phyloP scores from a whole-genome alignment of 2,329 filamentous ascomycete genomes.

The Aspergillus intermedius region DNA sequence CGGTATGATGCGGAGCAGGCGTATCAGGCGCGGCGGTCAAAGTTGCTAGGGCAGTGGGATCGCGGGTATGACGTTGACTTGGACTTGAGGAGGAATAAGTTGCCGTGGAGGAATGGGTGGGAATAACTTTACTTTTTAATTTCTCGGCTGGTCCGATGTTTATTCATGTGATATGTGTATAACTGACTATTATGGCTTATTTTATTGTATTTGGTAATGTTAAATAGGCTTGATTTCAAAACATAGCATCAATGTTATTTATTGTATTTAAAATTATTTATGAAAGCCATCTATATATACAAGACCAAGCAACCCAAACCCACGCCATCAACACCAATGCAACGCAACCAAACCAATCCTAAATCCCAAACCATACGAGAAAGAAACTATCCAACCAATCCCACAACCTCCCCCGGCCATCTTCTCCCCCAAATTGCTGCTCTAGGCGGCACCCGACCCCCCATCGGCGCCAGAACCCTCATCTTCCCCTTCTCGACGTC shows the following conservation, averaged over 20 bases:
- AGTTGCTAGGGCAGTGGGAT: slow-evolving; percentile 52
- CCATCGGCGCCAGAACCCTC: slow-evolving; percentile 75
- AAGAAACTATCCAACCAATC: slow-evolving; percentile 55
- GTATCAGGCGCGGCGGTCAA: slow-evolving; percentile 51
- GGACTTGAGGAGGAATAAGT: slow-evolving; percentile 44
- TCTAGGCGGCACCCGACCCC: slow-evolving; percentile 68
- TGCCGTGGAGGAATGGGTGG: slow-evolving; percentile 46
- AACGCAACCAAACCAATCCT: not conserved
- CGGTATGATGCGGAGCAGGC: slow-evolving; percentile 53
- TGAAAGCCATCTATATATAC: no score
- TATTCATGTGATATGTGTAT: not conserved
- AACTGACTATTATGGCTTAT: no score
- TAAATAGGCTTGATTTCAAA: no score
- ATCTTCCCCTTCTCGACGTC: slow-evolving; percentile 77
- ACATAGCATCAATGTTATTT: no score
- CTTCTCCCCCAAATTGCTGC: slow-evolving; percentile 71
- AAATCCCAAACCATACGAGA: not conserved
- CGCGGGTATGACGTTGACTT: slow-evolving; percentile 47
- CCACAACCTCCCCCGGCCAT: slow-evolving; percentile 81
- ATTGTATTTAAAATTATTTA: no score
- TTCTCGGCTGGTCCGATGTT: slow-evolving; percentile 1
- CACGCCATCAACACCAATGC: not conserved
- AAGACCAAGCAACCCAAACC: no score
- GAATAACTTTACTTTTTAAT: slow-evolving; percentile 32
- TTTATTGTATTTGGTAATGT: no score